Percentiles rank a stretch among this genome's conserved stretches.
phyloP scores from a whole-genome alignment of 2,329 filamentous ascomycete species.

The Ophiostoma fasciatum region DNA sequence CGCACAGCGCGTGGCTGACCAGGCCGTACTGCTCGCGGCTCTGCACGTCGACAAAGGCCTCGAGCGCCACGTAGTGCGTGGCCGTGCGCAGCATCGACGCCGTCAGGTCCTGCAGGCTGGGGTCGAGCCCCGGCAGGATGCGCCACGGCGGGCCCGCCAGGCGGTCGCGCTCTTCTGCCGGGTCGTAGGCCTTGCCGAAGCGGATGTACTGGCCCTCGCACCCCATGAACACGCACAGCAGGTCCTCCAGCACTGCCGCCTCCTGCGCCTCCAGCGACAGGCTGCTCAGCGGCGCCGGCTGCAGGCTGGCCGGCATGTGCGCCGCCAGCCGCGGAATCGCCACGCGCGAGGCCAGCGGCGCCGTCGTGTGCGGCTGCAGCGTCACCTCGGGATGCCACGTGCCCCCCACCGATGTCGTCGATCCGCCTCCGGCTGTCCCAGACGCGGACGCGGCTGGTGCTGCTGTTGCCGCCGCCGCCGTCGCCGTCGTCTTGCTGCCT shows the following conservation, averaged over 20 bases:
- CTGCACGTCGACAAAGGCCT: conserved; percentile 88
- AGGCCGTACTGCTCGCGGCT: conserved; percentile 85
- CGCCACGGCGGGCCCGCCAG: conserved; percentile 70
- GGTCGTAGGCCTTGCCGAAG: conserved; percentile 70
- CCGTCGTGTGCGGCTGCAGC: conserved; percentile 50
- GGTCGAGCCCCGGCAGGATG: conserved; percentile 72
- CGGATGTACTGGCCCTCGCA: conserved; percentile 97
- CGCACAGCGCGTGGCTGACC: conserved; percentile 90
- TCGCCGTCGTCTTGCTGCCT: conserved; percentile 20
- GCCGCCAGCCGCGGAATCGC: conserved; percentile 54
- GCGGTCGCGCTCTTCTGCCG: conserved; percentile 71
- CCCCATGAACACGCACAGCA: conserved; percentile 94
- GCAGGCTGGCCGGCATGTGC: conserved; percentile 52
- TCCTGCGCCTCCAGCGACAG: conserved; percentile 74
- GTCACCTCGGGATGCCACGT: conserved; percentile 71
- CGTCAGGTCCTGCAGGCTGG: conserved; percentile 77
- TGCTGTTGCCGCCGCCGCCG: conserved; percentile 16
- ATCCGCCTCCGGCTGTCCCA: background rate
- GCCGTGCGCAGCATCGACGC: conserved; percentile 86
- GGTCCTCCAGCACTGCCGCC: conserved; percentile 71
- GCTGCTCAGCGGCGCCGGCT: conserved; percentile 52
- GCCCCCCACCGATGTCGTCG: conserved; percentile 9
- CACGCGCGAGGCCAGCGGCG: conserved; percentile 52
- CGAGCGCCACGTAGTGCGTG: conserved; percentile 79
- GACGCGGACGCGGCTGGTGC: background rate